phyloP scores from a whole-genome alignment of 208 protist species.

The Trichomonas vaginalis region DNA sequence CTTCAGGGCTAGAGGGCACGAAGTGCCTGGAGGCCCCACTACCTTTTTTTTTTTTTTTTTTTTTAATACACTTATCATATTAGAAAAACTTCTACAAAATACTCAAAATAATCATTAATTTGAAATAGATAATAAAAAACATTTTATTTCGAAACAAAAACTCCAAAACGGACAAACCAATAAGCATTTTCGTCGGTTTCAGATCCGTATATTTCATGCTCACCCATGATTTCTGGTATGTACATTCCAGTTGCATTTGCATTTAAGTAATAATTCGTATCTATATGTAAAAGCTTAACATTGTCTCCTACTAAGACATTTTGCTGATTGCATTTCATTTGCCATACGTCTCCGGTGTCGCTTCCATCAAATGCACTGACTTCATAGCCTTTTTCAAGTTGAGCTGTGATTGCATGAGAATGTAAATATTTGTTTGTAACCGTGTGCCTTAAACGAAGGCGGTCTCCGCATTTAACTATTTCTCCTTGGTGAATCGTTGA shows the following conservation, averaged over 20 bases:
- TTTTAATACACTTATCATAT: background rate
- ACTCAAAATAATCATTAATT: background rate
- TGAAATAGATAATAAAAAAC: background rate
- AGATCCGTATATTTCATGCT: background rate
- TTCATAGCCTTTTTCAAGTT: background rate
- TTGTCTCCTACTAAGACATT: background rate
- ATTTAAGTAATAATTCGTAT: background rate
- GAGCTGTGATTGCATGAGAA: background rate
- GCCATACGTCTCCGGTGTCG: background rate
- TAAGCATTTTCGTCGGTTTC: background rate
- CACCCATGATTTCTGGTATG: background rate
- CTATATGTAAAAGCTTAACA: background rate
- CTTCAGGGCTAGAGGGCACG: too few species aligned
- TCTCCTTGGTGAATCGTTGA: background rate
- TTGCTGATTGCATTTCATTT: background rate
- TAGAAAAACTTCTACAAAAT: background rate
- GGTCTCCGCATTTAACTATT: background rate
- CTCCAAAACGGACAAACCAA: background rate
- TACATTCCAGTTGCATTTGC: background rate
- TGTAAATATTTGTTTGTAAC: background rate
- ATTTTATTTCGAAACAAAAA: background rate
- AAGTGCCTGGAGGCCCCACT: too few species aligned
- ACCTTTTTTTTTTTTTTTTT: too few species aligned
- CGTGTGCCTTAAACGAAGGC: background rate
- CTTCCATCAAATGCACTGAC: background rate